Evolutionary conservation across 257 asterid genomes (phyloP), one percentile per base, ranked within the genome.

Genomic region (Knoxia roxburghii): DNA sequence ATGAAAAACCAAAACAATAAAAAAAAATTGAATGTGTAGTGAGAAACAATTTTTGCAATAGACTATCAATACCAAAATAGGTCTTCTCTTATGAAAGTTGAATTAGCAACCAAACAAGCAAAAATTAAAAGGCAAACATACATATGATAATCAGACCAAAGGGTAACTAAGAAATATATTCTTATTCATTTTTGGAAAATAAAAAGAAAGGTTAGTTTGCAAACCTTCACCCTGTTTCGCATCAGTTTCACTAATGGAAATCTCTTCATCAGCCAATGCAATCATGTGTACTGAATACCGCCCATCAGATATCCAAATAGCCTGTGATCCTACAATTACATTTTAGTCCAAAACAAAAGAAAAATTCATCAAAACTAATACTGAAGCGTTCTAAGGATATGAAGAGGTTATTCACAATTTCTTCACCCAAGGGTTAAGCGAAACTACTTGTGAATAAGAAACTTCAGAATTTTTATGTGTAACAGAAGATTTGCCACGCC

Each of bases 301-400:
- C 66, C 93, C 93, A 86, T 91, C 97, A n/a, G 93, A 85, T 51
- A 81, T 77, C 96, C 97, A 91, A 68, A 91, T 62, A 62, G 75
- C 74, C 72, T 73, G 84, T 45, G 92, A 64, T 76, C 78, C 97
- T 91, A 87, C 78, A 82, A 71, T 60, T 49, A 4, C 3, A 21
- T 23, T 48, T 29, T 21, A n/a, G 24, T 65, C 26, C 12, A 48
- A 0, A 14, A 21, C 15, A 52, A 30, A 29, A 48, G 46, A 21
- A 65, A 20, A 4, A 30, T 65, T 11, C 45, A 65, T 29, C 41
- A 64, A 20, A 27, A 43, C 29, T 4, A 46, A 8, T 17, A 20
- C 12, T 40, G 13, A 39, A 40, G 20, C 13, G 51, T 11, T 29
- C 20, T n/a, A 9, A 4, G 10, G 21, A 11, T 48, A 21, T 10